These are phyloP conservation scores for Letharia columbiana DNA, from an alignment of 495 filamentous ascomycete species.

Conservation along the genomic window DNA sequence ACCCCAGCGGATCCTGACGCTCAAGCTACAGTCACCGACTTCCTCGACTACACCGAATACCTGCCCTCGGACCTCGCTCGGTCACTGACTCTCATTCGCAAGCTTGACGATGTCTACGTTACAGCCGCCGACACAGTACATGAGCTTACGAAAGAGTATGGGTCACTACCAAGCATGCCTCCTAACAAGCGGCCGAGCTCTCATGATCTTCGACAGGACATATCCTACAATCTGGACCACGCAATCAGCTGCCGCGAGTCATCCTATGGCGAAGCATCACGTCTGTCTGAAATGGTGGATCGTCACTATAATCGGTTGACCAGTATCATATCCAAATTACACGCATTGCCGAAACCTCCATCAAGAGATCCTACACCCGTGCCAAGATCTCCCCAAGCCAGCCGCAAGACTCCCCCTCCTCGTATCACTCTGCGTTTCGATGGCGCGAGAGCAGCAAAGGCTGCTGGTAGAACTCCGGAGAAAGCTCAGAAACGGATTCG, in stretches of 20 bases:
- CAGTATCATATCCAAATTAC: slow-evolving; percentile 72
- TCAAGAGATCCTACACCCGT: slow-evolving; percentile 59
- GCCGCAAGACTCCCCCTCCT: slow-evolving; percentile 40
- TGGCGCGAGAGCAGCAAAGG: slow-evolving; percentile 34
- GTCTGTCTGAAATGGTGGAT: slow-evolving; percentile 69
- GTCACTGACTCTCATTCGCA: slow-evolving; percentile 77
- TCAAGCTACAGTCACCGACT: slow-evolving; percentile 90
- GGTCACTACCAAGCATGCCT: slow-evolving; percentile 54
- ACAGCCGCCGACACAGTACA: slow-evolving; percentile 60
- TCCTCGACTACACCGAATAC: slow-evolving; percentile 94
- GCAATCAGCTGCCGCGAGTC: slow-evolving; percentile 69
- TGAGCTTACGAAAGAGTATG: slow-evolving; percentile 64
- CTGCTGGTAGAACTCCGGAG: slow-evolving; percentile 26
- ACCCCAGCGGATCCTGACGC: slow-evolving; percentile 67
- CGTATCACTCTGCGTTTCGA: slow-evolving; percentile 61
- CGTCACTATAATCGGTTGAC: slow-evolving; percentile 68
- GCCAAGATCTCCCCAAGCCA: slow-evolving; percentile 43
- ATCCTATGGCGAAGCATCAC: slow-evolving; percentile 71
- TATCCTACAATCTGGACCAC: slow-evolving; percentile 65
- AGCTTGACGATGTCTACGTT: slow-evolving; percentile 66
- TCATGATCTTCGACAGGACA: slow-evolving; percentile 58
- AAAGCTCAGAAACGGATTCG: slow-evolving; percentile 34
- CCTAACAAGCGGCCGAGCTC: slow-evolving; percentile 42
- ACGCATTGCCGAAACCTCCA: slow-evolving; percentile 62
- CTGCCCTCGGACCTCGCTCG: slow-evolving; percentile 87